phyloP scores from a whole-genome alignment of 495 filamentous ascomycete species.

The Aspergillus biplanus region DNA sequence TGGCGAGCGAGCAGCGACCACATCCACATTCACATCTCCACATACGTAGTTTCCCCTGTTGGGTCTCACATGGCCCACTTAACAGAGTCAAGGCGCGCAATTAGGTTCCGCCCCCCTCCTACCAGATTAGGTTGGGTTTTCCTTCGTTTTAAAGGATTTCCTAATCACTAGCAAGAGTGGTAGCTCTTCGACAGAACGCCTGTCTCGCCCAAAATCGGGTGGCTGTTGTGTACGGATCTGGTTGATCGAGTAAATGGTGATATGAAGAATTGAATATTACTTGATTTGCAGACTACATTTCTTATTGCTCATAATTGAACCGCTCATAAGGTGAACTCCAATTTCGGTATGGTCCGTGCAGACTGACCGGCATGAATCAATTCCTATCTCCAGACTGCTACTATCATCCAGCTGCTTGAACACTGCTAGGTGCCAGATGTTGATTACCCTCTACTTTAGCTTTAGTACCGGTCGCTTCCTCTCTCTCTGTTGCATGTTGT shows the following conservation, averaged over 20 bases:
- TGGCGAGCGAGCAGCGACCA: background rate
- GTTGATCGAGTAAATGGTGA: too few relatives aligned
- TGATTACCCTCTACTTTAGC: constrained; percentile 19
- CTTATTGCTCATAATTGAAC: background rate
- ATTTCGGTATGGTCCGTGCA: too few relatives aligned
- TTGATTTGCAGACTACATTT: too few relatives aligned
- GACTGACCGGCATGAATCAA: too few relatives aligned
- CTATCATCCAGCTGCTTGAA: constrained; percentile 34
- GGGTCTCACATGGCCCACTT: background rate
- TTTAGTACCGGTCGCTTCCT: constrained; percentile 13
- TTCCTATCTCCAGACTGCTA: background rate
- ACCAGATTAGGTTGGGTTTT: constrained; percentile 24
- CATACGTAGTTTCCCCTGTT: background rate
- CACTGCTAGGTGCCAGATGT: constrained; percentile 12
- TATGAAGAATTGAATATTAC: too few relatives aligned
- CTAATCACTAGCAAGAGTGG: background rate
- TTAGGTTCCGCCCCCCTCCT: constrained; percentile 8
- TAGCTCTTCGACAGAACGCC: too few relatives aligned
- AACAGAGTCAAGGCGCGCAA: background rate
- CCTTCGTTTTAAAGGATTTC: constrained; percentile 6
- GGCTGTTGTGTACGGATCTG: too few relatives aligned
- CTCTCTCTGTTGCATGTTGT: constrained; percentile 48
- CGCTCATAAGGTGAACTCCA: too few relatives aligned
- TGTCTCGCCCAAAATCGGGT: too few relatives aligned
- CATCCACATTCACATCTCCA: background rate